Base-by-base conservation (phyloP, 2,329 filamentous ascomycete genomes). In the Paracorniculantispora psalliotae region DNA sequence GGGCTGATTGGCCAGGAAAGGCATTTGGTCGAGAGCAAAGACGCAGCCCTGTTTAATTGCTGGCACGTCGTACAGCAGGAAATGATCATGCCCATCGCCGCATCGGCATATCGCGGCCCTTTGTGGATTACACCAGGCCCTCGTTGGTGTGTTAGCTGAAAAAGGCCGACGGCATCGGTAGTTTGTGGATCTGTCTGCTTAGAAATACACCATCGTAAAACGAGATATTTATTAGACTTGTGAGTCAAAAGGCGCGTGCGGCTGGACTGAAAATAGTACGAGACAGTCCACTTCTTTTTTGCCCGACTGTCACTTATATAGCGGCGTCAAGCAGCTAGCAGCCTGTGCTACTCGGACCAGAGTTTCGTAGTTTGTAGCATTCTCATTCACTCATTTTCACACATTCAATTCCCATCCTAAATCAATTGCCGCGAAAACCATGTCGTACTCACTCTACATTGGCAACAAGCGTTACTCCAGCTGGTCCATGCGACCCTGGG, bases 401-500 rank as follows among this genome's bases (percentile, higher is more conserved):
- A 28, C 4, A 15, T 17, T 23, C 51, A 44, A 30, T 15, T 23
- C n/a, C 9, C 12, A 17, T 21, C 15, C 13, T 33, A 52, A 33
- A 28, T 15, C 33, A 52, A 39, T 13, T 3, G 5, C 21, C 9
- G 3, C 47, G 33, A 13, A n/a, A 51, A 43, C 15, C 26, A 77
- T 76, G 73, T 61, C 67, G 44, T 74, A 73, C 63, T 67, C 69
- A 15, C 73, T 78, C 57, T 74, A 71, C 65, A 75, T 78, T 62
- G 74, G 69, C 28, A 76, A 76, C 64, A 77, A 77, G 56, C 75
- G 76, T 61, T 77, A 78, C 67, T 76, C 74, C 2, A 77, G 75
- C 21, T 78, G 76, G 76, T 78, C 76, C 51, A 73, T 78, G 69
- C 71, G 76, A 39, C 72, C 75, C 2, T 78, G 75, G 76, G 71